A percentile compares a stretch with the other conserved stretches of the same genome.
These are phyloP conservation scores for Brassica balearica DNA, from an alignment of 441 rosid species.

Conservation along the genomic window DNA sequence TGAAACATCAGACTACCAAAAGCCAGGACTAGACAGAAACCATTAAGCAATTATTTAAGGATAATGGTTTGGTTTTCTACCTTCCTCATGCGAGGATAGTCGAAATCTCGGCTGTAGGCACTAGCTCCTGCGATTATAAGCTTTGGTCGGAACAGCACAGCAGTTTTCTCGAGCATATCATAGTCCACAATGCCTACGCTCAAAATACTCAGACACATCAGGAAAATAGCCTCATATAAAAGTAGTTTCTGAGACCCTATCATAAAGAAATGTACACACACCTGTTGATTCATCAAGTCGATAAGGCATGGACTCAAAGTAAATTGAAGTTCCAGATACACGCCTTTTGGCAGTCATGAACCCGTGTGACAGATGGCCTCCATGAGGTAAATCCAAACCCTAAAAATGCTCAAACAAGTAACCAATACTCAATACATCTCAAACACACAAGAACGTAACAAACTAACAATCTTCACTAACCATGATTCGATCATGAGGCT, in stretches of 20 bases:
- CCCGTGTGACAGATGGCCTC: conserved; percentile 95
- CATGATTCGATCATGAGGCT: conserved; percentile 86
- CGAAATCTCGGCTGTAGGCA: conserved; percentile 95
- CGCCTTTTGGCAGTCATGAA: conserved; percentile 93
- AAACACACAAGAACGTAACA: neutral
- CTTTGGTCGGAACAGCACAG: conserved; percentile 84
- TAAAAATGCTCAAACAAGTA: conserved; percentile 33
- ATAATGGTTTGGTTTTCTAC: conserved; percentile 46
- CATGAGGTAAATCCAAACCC: conserved; percentile 96
- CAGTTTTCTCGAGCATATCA: conserved; percentile 91
- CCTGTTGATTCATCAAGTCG: conserved; percentile 93
- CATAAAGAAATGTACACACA: conserved; percentile 31
- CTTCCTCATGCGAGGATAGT: conserved; percentile 89
- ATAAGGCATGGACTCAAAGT: conserved; percentile 96
- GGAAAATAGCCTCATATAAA: conserved; percentile 28
- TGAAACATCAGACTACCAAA: conserved; percentile 18
- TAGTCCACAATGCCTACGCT: conserved; percentile 79
- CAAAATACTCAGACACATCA: conserved; percentile 32
- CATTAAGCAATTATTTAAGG: neutral
- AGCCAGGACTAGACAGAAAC: conserved; percentile 2
- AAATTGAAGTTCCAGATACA: conserved; percentile 92
- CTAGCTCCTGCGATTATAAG: conserved; percentile 97
- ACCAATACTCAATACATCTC: conserved; percentile 16
- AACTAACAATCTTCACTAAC: conserved; percentile 43
- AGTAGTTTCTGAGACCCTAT: neutral